phyloP scores from a whole-genome alignment of 352 stramenopile species.

The Phytophthora nicotianae region DNA sequence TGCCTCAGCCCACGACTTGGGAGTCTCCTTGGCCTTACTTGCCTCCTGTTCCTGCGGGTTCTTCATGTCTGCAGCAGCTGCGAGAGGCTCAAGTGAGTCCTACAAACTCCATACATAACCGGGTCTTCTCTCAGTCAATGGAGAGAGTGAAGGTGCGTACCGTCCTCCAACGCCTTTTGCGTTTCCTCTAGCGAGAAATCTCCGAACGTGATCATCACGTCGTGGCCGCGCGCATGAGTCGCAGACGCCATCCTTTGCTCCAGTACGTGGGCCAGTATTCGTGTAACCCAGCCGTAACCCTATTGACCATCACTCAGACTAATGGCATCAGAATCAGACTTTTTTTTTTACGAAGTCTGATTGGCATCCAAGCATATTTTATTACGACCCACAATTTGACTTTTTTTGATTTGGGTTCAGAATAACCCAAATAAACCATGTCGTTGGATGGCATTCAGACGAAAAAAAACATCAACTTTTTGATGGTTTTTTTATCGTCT shows the following conservation, averaged over 20 bases:
- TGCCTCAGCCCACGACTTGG: constrained; percentile 70
- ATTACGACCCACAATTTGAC: too few relatives aligned
- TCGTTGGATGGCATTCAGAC: too few relatives aligned
- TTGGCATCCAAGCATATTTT: too few relatives aligned
- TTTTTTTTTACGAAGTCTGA: too few relatives aligned
- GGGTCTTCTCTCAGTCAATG: constrained; percentile 2
- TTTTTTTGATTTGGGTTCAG: too few relatives aligned
- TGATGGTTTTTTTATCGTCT: too few relatives aligned
- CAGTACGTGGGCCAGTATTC: constrained; percentile 5
- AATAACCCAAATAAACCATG: too few relatives aligned
- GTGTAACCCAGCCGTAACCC: too few relatives aligned
- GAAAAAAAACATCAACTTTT: too few relatives aligned
- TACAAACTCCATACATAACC: background rate
- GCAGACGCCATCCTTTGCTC: constrained; percentile 10
- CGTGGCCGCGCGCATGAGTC: constrained; percentile 6
- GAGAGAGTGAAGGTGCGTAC: constrained; percentile 30
- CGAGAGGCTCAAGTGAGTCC: constrained; percentile 1
- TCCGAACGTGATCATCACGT: constrained; percentile 69
- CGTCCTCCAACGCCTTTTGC: constrained; percentile 46
- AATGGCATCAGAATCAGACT: too few relatives aligned
- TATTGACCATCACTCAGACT: too few relatives aligned
- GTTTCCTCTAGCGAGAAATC: constrained; percentile 83
- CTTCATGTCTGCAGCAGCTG: constrained; percentile 26
- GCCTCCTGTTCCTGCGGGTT: constrained; percentile 7
- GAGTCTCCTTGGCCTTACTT: constrained; percentile 5